Evolutionary conservation across 2,329 filamentous ascomycete genomes (phyloP).

Genomic region (Myriangium duriaei): DNA sequence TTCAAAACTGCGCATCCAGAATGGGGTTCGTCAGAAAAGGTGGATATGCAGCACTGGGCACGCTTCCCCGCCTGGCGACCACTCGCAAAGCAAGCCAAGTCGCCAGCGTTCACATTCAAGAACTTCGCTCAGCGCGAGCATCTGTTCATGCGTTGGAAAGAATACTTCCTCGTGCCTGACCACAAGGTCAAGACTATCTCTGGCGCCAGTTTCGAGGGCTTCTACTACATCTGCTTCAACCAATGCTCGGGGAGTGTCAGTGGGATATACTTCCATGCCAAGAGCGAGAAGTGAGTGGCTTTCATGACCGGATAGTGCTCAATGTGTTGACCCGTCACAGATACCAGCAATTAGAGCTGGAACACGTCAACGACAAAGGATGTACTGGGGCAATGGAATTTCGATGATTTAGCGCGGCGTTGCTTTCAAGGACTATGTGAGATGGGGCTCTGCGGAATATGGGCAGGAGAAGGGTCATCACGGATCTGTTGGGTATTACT

Average conservation of each 20-base stretch:
- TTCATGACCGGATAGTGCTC: background rate
- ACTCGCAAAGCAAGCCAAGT: slow-evolving; percentile 51
- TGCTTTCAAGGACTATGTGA: background rate
- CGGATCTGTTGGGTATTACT: too few species aligned
- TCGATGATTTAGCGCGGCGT: slow-evolving; percentile 39
- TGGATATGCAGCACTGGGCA: slow-evolving; percentile 85
- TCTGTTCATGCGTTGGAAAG: slow-evolving; percentile 99
- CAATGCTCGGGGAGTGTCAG: slow-evolving; percentile 74
- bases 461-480: background rate
- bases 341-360: slow-evolving; percentile 84
- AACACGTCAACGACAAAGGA: slow-evolving; percentile 73
- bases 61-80: slow-evolving; percentile 81
- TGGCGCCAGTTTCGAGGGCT: slow-evolving; percentile 93
- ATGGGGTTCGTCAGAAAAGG: slow-evolving; percentile 87
- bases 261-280: slow-evolving; percentile 95
- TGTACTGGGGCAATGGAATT: slow-evolving; percentile 85
- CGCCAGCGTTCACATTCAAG: slow-evolving; percentile 42
- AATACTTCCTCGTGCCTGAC: slow-evolving; percentile 92
- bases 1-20: slow-evolving; percentile 80
- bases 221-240: slow-evolving; percentile 99
- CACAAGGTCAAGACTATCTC: slow-evolving; percentile 83
- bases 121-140: slow-evolving; percentile 71
- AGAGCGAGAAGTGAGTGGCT: slow-evolving; percentile 78
- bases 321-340: slow-evolving; percentile 33
- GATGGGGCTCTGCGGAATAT: background rate